Conservation (phyloP, 1,284 basidiomycete species). For the Trichosporon sp. region DNA sequence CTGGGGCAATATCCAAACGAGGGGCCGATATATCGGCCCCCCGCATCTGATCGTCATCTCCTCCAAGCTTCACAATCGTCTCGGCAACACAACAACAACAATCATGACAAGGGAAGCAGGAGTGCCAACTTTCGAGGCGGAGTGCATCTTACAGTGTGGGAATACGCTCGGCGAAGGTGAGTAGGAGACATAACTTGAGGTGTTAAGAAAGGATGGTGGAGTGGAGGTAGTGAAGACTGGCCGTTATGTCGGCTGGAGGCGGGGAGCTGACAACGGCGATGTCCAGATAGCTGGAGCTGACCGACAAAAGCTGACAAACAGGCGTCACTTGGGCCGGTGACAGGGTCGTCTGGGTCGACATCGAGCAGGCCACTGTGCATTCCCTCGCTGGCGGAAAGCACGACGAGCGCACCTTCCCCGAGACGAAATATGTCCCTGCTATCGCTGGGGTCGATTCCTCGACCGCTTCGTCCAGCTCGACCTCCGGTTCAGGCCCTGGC, state of each 20-base stretch:
- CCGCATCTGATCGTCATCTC: background rate
- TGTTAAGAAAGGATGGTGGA: background rate
- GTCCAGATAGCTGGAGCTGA: too few relatives aligned
- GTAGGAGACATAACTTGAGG: background rate
- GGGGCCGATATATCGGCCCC: background rate
- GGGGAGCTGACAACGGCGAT: background rate
- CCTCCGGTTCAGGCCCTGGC: background rate
- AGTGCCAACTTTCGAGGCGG: conserved; percentile 29
- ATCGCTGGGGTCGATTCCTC: conserved; percentile 21
- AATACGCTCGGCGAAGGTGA: conserved; percentile 42
- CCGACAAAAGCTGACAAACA: conserved; percentile 9
- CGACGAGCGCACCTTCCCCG: conserved; percentile 36
- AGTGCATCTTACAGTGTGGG: conserved; percentile 29
- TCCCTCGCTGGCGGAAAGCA: conserved; percentile 29
- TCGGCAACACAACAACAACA: background rate
- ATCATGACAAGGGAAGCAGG: conserved; percentile 7
- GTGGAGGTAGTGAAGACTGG: background rate
- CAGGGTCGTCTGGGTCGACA: conserved; percentile 44
- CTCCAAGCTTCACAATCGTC: background rate
- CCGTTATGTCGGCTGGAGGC: background rate
- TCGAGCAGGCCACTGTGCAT: conserved; percentile 36
- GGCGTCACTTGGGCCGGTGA: conserved; percentile 43
- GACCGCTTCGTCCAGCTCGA: conserved; percentile 18
- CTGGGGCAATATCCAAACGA: background rate
- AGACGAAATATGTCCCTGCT: conserved; percentile 27